A percentile compares a stretch with the other conserved stretches of the same genome.
These are phyloP conservation scores for Colletotrichum tanaceti DNA, from an alignment of 2,329 filamentous ascomycete species.

Conservation along the genomic window DNA sequence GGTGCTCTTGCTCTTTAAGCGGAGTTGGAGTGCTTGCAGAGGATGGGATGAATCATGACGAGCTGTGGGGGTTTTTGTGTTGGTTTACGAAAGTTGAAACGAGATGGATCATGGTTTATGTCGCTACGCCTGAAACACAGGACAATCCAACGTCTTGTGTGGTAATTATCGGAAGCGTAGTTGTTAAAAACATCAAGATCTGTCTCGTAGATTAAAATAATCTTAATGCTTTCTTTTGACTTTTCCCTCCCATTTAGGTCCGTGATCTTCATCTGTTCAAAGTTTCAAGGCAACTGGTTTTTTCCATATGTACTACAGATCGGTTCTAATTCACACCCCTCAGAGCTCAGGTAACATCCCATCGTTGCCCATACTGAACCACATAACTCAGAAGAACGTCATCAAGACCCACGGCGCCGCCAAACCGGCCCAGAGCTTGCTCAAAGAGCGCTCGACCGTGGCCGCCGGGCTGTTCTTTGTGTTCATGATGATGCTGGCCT, in stretches of 20 bases:
- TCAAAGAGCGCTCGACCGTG: background rate
- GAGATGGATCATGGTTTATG: conserved; percentile 20
- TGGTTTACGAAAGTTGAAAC: background rate
- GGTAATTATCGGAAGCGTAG: background rate
- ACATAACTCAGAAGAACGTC: background rate
- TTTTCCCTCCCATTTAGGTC: too few species aligned
- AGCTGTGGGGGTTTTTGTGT: too few species aligned
- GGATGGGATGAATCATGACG: background rate
- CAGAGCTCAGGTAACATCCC: too few species aligned
- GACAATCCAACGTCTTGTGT: background rate
- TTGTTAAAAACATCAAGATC: conserved; percentile 11
- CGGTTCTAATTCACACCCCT: too few species aligned
- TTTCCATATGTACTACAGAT: too few species aligned
- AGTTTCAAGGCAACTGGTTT: too few species aligned
- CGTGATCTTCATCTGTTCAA: too few species aligned
- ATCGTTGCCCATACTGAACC: background rate
- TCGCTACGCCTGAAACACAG: background rate
- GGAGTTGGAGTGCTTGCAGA: too few species aligned
- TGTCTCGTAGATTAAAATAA: too few species aligned
- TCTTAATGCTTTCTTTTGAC: too few species aligned
- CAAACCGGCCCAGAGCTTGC: background rate
- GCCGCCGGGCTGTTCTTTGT: conserved; percentile 10
- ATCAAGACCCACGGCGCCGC: background rate
- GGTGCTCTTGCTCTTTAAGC: conserved; percentile 40
- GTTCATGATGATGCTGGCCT: conserved; percentile 32